Base-by-base conservation (phyloP, 257 asterid genomes). In the Primulina eburnea region DNA sequence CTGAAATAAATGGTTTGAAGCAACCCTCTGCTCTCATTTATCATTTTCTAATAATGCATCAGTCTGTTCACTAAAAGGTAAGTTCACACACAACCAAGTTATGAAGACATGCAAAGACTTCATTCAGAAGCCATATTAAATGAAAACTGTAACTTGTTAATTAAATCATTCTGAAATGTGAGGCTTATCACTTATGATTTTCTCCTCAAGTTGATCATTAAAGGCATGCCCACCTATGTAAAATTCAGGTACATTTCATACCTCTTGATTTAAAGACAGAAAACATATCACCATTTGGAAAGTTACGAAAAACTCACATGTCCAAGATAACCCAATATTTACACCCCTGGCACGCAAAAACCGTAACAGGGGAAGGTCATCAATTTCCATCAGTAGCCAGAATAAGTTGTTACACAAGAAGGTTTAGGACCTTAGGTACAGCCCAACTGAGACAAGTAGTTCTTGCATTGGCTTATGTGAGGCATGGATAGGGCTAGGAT, bases 1-100 rank as follows among this genome's bases (percentile, higher is more conserved):
- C 56, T 30, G 33, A 62, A 38, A 40, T 62, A 57, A 55, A 30
- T 65, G 14, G 70, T 69, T 43, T 52, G 65, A 75, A 63, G 17
- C 28, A 60, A 60, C 61, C 62, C 63, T 28, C 60, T 37, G 69
- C 50, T 61, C 30, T 50, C 32, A 24, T 38, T 16, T 21, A 2
- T 18, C 28, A 37, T 62, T 56, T 24, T 30, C n/a, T 57, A 1
- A 29, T 58, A 62, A 43, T 62, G 61, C 20, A 8, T 24, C 4
- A 43, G 65, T 24, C 53, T 68, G 67, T 43, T 34, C 17, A 34
- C 30, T 7, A 37, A 71, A 34, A 40, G 50, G 53, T 50, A 71
- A 24, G 3, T 28, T 24, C 2, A 38, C 12, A 4, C n/a, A 40
- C 64, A 62, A 61, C 9, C n/a, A 34, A 62, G 43, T 17, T 32